Evolutionary conservation across 805 yeast genomes (phyloP), one percentile per base, ranked within the genome.

Genomic region (Pichia pseudocactophila): DNA sequence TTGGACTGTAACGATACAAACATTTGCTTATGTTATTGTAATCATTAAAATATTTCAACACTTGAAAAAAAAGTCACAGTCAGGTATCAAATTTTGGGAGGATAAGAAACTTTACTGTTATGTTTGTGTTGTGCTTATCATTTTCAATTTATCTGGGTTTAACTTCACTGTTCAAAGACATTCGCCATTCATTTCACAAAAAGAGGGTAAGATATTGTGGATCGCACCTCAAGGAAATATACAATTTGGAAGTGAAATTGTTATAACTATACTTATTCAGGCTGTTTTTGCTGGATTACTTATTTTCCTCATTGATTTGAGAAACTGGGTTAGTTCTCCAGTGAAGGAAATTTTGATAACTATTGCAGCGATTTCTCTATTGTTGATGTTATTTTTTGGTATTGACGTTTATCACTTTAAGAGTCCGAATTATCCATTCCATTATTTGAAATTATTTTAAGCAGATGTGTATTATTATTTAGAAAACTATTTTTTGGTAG

Each of bases 201-300:
- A 69, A 2, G 54, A 74, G 3, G 75, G 74, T 11, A 61, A 64
- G n/a, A 56, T 79, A 3, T 32, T 39, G 2, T 51, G 50, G 71
- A 70, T 80, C 43, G 72, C 82, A 44, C 86, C 86, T 12, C 87
- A 85, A 3, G 59, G 63, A 3, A 73, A 71, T 43, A 78, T 77
- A 66, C 90, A 82, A 60, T 77, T 82, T 59, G 90, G 92, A 0
- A 61, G 74, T 4, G 94, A 84, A 55, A 69, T 78, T 3, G 53
- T 77, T 4, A 57, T 80, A 2, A 71, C 81, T 7, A 70, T 74
- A 3, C 56, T 52, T 2, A 64, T 73, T 48, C 84, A 83, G 51
- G 48, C 70, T 6, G 50, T 61, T 0, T 63, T 82, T 49, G 74
- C 72, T 0, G 40, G 59, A 0, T 45, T 68, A 4, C 40, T 74